These are phyloP conservation scores for Cyclotella cryptica DNA, from an alignment of 108 stramenopile genomes.

Conservation along the genomic window DNA sequence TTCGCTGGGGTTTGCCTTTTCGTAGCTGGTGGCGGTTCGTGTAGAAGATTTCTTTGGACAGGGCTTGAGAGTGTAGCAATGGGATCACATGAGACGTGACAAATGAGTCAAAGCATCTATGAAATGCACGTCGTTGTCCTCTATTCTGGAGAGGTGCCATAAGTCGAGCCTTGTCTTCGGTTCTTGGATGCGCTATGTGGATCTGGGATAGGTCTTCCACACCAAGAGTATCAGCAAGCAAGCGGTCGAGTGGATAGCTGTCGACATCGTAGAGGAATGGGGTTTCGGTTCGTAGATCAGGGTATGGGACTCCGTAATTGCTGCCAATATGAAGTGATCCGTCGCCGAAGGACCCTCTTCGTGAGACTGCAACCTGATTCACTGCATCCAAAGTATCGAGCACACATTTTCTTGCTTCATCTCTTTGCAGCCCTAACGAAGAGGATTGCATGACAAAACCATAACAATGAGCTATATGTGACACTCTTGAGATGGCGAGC, in stretches of 20 bases:
- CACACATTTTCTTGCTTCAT: slow-evolving; percentile 41
- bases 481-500: not conserved
- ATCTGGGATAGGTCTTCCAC: slow-evolving; percentile 64
- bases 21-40: slow-evolving; percentile 48
- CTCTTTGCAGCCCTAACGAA: slow-evolving; percentile 42
- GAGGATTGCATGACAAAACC: not conserved
- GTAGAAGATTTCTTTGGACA: slow-evolving; percentile 62
- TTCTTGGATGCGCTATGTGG: slow-evolving; percentile 52
- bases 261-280: slow-evolving; percentile 75
- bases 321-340: slow-evolving; percentile 59
- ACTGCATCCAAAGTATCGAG: slow-evolving; percentile 34
- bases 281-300: slow-evolving; percentile 58
- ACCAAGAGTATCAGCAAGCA: slow-evolving; percentile 65
- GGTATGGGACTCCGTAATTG: slow-evolving; percentile 73
- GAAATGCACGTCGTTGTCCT: slow-evolving; percentile 56
- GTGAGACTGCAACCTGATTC: slow-evolving; percentile 4
- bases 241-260: slow-evolving; percentile 64
- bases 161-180: slow-evolving; percentile 47
- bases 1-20: slow-evolving; percentile 40
- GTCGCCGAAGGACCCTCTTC: slow-evolving; percentile 9
- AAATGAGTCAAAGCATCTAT: slow-evolving; percentile 73
- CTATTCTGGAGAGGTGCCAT: slow-evolving; percentile 54
- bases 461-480: not conserved
- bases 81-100: slow-evolving; percentile 80
- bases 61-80: slow-evolving; percentile 69